A percentile compares a stretch with the other conserved stretches of the same genome.
phyloP scores from a whole-genome alignment of 306 rosid species.

The Lathyrus aphaca region DNA sequence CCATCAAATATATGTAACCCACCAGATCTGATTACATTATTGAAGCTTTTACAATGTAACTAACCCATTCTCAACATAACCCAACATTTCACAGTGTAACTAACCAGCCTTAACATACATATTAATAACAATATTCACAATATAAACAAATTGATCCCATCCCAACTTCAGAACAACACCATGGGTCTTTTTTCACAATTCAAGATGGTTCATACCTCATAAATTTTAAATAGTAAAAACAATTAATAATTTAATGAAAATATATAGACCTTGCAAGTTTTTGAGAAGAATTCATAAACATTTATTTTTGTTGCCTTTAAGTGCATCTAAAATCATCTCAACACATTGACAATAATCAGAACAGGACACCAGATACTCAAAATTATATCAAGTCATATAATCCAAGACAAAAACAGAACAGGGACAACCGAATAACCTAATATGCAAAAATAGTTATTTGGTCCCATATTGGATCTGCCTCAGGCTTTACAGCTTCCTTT shows the following conservation, averaged over 20 bases:
- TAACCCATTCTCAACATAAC: no score
- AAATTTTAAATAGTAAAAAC: slow-evolving; percentile 23
- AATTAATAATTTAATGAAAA: background rate
- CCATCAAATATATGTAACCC: no score
- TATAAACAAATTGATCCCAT: no score
- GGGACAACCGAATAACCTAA: slow-evolving; percentile 59
- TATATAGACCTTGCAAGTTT: slow-evolving; percentile 73
- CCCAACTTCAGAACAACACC: background rate
- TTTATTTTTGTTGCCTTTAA: slow-evolving; percentile 91
- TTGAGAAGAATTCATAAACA: slow-evolving; percentile 88
- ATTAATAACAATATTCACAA: no score
- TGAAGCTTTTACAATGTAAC: no score
- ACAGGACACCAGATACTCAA: slow-evolving; percentile 9
- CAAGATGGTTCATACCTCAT: background rate
- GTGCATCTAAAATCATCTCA: slow-evolving; percentile 75
- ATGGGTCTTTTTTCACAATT: background rate
- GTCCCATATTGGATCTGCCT: slow-evolving; percentile 99
- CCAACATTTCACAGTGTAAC: no score
- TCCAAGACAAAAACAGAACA: background rate
- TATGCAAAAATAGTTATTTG: slow-evolving; percentile 98
- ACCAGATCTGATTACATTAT: no score
- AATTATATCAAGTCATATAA: background rate
- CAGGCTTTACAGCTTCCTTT: slow-evolving; percentile 85
- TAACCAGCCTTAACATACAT: no score
- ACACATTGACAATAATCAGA: slow-evolving; percentile 41